Conservation (phyloP, 2,329 filamentous ascomycete species). For the Chaetomiaceae sp. region DNA sequence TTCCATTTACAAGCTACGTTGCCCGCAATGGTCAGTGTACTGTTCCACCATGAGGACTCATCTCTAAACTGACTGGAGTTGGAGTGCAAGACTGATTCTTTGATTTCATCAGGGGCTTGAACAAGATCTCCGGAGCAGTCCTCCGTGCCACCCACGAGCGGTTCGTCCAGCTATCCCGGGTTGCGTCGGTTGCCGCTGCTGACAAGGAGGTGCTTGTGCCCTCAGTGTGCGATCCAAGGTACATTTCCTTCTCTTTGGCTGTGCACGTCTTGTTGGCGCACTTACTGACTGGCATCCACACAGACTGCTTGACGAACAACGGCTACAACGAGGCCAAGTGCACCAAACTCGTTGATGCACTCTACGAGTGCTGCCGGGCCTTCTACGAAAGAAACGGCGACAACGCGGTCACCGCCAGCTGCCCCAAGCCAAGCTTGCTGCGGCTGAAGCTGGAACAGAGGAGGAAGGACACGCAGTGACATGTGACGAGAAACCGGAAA, state of each 20-base stretch:
- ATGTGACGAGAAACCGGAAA: slow-evolving; percentile 12
- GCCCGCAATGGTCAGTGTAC: slow-evolving; percentile 11
- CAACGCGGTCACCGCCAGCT: slow-evolving; percentile 71
- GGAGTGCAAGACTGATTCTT: slow-evolving; percentile 38
- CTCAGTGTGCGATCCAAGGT: slow-evolving; percentile 87
- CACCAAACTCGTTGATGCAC: slow-evolving; percentile 68
- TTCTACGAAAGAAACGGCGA: slow-evolving; percentile 82
- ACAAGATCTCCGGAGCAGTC: slow-evolving; percentile 67
- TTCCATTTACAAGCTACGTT: background rate
- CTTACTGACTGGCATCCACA: background rate
- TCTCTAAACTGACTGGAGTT: no score
- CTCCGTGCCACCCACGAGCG: slow-evolving; percentile 81
- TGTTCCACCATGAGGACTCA: no score
- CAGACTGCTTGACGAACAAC: slow-evolving; percentile 81
- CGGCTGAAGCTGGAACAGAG: slow-evolving; percentile 81
- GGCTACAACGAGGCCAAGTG: slow-evolving; percentile 84
- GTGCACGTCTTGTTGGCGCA: background rate
- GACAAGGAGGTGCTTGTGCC: background rate
- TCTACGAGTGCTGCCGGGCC: slow-evolving; percentile 89
- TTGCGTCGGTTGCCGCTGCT: background rate
- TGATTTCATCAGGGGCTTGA: slow-evolving; percentile 47
- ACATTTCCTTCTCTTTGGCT: slow-evolving; percentile 23
- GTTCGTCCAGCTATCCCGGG: slow-evolving; percentile 47
- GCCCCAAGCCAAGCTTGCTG: slow-evolving; percentile 76
- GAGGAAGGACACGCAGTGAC: slow-evolving; percentile 28